Base-by-base conservation (phyloP, 2,329 filamentous ascomycete species). In the Diatrype stigma region DNA sequence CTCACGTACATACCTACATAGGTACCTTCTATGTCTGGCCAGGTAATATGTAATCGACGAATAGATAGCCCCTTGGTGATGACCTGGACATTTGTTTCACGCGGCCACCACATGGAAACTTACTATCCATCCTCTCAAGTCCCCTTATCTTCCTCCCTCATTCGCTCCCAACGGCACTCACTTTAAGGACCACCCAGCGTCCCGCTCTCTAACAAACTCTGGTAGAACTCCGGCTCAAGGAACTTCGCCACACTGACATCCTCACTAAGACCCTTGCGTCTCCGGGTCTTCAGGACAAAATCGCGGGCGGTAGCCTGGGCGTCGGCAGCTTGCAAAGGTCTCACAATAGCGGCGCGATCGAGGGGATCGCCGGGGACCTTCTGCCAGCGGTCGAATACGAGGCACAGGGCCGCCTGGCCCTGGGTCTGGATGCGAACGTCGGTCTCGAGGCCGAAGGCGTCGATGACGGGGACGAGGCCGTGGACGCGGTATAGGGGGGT, bases 381-480 rank as follows among this genome's bases (percentile, higher is more conserved):
- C 64, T 82, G 91, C 94, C 94, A 99, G 58, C 89, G 85, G 67
- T 99, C 94, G 70, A 99, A 99, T 12, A 96, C 90, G 34, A 99
- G 79, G 61, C 86, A 91, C 48, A 97, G 85, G 64, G 90, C 92
- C 50, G 92, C 91, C 67, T 91, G 87, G 48, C 94, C 93, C 74
- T 96, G 90, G 0, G 93, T 96, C 71, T 96, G 92, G 65, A 97
- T 97, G 56, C 94, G 81, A 51, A 99, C 78, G 73, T 99, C 94
- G 14, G 94, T 97, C 76, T 99, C 94, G 70, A 99, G 97, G 19
- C 94, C 94, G 65, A 99, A 99, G 28, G 86, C 91, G 74, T 99
- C 94, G 66, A 99, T 96, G 53, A 97, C 94, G 10, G 94, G 94
- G 50, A 99, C 85, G 46, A 97, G 78, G 3, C 94, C 94, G 62